phyloP scores from a whole-genome alignment of 345 rosid species.

The Lepidium aucheri region DNA sequence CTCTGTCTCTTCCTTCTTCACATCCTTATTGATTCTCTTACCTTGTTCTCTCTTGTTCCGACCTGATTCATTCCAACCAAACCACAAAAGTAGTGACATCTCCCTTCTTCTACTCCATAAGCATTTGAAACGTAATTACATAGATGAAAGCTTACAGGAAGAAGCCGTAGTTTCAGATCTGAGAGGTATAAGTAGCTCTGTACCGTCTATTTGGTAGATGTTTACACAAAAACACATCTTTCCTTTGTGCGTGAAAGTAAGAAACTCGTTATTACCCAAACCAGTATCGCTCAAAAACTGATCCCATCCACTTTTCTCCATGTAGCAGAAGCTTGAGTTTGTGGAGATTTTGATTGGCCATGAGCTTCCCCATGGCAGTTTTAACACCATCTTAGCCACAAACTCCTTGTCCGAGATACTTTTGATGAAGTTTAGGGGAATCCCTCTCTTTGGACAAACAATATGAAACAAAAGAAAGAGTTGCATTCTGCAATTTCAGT shows the following conservation, averaged over 20 bases:
- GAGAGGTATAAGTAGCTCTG: neutral
- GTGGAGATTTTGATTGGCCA: conserved; percentile 5
- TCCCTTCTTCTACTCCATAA: neutral
- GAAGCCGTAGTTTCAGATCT: neutral
- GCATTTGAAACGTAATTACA: neutral
- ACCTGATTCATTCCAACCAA: neutral
- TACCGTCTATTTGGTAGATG: conserved; percentile 2
- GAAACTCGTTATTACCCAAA: conserved; percentile 16
- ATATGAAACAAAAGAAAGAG: neutral
- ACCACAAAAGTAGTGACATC: neutral
- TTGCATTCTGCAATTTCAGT: neutral
- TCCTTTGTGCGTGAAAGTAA: conserved; percentile 15
- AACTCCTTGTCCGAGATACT: neutral
- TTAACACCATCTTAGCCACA: neutral
- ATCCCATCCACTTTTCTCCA: conserved; percentile 21
- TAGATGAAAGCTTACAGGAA: neutral
- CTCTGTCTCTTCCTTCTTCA: neutral
- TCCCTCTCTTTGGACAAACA: conserved; percentile 6
- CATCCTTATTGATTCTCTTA: neutral
- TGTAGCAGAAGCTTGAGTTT: neutral
- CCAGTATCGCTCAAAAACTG: conserved; percentile 14
- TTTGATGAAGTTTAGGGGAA: conserved; percentile 9
- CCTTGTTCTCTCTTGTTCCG: neutral
- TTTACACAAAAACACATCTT: conserved; percentile 1
- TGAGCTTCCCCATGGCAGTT: conserved; percentile 17